Conservation (phyloP, 1,284 basidiomycete species). For the Limonomyces culmigenus region DNA sequence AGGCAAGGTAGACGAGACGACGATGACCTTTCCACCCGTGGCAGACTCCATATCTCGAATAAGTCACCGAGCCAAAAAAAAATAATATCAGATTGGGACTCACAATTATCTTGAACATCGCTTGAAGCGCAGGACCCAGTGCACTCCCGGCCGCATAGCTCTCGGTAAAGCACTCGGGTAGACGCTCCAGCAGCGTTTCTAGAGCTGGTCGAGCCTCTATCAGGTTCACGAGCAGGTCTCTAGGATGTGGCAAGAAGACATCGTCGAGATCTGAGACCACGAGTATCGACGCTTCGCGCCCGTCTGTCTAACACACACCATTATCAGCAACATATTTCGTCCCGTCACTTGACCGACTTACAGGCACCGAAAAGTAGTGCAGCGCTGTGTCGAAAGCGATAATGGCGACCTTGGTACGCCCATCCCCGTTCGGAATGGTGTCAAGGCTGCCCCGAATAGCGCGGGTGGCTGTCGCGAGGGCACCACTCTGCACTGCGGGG, state of each 20-base stretch:
- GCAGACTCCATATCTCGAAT: constrained; percentile 35
- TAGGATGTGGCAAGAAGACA: constrained; percentile 96
- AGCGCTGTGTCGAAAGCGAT: constrained; percentile 87
- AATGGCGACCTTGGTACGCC: constrained; percentile 84
- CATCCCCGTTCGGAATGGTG: constrained; percentile 88
- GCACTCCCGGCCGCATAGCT: constrained; percentile 86
- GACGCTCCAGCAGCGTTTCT: constrained; percentile 66
- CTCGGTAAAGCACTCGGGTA: constrained; percentile 96
- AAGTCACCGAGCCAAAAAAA: no score
- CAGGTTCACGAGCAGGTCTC: constrained; percentile 88
- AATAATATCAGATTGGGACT: constrained; percentile 8
- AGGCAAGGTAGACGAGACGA: constrained; percentile 79
- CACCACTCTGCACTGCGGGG: constrained; percentile 74
- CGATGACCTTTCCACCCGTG: constrained; percentile 92
- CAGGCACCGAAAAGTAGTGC: constrained; percentile 91
- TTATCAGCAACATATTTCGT: no score
- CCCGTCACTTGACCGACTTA: no score
- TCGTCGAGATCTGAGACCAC: constrained; percentile 96
- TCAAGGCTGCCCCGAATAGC: constrained; percentile 93
- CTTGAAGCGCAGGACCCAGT: constrained; percentile 89
- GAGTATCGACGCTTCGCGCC: constrained; percentile 82
- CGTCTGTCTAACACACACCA: constrained; percentile 40
- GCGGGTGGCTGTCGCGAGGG: constrained; percentile 76
- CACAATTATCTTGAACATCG: constrained; percentile 90
- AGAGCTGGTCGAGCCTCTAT: constrained; percentile 72